phyloP scores from a whole-genome alignment of 345 rosid genomes.

The Kernera saxatilis region DNA sequence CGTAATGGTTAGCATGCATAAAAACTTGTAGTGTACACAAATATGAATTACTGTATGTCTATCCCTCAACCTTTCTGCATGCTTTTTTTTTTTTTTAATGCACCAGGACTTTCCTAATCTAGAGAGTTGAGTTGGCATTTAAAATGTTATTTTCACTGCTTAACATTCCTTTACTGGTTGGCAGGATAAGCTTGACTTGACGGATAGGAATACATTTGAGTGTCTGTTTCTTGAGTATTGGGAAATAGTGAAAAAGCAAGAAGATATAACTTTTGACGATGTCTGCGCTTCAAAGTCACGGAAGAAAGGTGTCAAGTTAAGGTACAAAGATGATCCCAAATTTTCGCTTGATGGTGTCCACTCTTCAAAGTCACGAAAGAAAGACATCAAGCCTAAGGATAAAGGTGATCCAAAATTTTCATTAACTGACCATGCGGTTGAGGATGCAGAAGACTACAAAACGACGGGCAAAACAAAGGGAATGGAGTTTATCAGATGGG shows the following conservation, averaged over 20 bases:
- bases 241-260: conserved; percentile 37
- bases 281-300: conserved; percentile 23
- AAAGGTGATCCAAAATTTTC: conserved; percentile 8
- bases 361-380: conserved; percentile 27
- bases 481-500: conserved; percentile 41
- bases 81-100: background rate
- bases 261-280: conserved; percentile 38
- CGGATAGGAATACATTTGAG: conserved; percentile 36
- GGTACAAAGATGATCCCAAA: background rate
- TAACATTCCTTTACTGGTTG: conserved; percentile 2
- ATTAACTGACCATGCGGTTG: conserved; percentile 18
- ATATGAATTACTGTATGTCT: background rate
- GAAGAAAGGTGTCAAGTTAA: conserved; percentile 10
- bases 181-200: conserved; percentile 29
- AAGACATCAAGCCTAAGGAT: background rate
- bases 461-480: conserved; percentile 5
- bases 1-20: background rate
- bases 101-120: background rate
- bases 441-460: background rate
- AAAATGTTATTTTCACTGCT: background rate
- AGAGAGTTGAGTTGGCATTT: background rate
- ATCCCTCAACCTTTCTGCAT: background rate
- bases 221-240: conserved; percentile 45
- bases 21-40: background rate
- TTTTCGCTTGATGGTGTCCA: conserved; percentile 27